A percentile compares a stretch with the other conserved stretches of the same genome.
These are phyloP conservation scores for Fusarium sublunatum DNA, from an alignment of 2,329 filamentous ascomycete species.

Conservation along the genomic window DNA sequence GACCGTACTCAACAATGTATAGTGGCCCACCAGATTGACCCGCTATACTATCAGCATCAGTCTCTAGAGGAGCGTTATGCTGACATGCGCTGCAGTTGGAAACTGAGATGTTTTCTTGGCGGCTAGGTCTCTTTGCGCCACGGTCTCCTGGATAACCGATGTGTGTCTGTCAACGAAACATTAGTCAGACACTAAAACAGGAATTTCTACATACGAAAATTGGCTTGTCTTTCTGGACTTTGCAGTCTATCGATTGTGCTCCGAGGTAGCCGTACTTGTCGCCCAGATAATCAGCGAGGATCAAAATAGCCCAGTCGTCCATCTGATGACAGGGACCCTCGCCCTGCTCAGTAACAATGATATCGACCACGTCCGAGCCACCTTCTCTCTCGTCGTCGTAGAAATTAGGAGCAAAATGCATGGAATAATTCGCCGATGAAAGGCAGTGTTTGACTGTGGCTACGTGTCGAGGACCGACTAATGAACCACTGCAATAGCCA, in stretches of 20 bases:
- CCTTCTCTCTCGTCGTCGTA: not conserved
- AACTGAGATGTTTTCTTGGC: conserved; percentile 6
- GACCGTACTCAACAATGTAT: not conserved
- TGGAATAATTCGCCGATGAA: fast-evolving
- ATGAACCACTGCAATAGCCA: conserved; percentile 3
- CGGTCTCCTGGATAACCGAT: conserved; percentile 6
- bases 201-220: not conserved
- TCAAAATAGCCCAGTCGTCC: conserved; percentile 21
- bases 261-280: conserved; percentile 14
- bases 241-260: not conserved
- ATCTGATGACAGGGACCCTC: not conserved
- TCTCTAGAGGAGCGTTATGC: not conserved
- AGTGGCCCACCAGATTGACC: conserved; percentile 29
- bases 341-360: not conserved
- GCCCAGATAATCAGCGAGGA: conserved; percentile 16
- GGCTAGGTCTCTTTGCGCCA: not conserved
- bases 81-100: not conserved
- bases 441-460: conserved; percentile 20
- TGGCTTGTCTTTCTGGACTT: not conserved
- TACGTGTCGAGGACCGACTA: conserved; percentile 24
- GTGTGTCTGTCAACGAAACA: not conserved
- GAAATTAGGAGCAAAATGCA: conserved; percentile 1
- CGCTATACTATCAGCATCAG: not conserved
- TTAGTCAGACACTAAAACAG: not conserved
- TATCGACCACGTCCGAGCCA: not conserved